Percentiles rank a stretch among this genome's conserved stretches.
These are phyloP conservation scores for Colletotrichum neosansevieriae DNA, from an alignment of 2,329 filamentous ascomycete species.

Conservation along the genomic window DNA sequence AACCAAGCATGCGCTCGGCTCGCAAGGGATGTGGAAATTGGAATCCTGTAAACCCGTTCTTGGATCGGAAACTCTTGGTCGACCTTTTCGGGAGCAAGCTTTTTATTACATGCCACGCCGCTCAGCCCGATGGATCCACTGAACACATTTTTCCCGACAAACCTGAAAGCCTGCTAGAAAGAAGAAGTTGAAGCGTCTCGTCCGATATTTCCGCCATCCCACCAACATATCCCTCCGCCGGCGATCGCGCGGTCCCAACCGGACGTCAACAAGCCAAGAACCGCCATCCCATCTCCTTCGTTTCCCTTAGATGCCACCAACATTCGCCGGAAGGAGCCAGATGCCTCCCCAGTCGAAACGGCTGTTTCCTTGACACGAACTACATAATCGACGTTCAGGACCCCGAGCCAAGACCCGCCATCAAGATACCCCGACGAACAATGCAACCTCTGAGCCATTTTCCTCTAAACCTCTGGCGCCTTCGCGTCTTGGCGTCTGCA, in stretches of 20 bases:
- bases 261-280: too few species aligned
- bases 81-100: slow-evolving; percentile 2
- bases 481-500: slow-evolving; percentile 10
- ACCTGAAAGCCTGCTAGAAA: background rate
- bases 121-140: slow-evolving; percentile 2
- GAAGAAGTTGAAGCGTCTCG: too few species aligned
- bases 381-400: background rate
- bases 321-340: too few species aligned
- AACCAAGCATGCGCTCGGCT: too few species aligned
- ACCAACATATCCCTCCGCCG: background rate
- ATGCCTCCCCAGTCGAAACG: too few species aligned
- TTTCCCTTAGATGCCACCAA: too few species aligned
- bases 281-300: too few species aligned
- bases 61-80: background rate
- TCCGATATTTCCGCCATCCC: too few species aligned
- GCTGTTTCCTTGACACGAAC: background rate
- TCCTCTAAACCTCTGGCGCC: background rate
- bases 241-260: background rate
- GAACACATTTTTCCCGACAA: background rate
- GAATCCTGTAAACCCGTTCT: too few species aligned
- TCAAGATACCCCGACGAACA: background rate
- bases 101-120: background rate
- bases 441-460: background rate
- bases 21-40: too few species aligned
- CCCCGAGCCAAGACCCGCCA: background rate